Base-by-base conservation (phyloP, 192 early-diverging fungal species). In the Diversispora epigaea region DNA sequence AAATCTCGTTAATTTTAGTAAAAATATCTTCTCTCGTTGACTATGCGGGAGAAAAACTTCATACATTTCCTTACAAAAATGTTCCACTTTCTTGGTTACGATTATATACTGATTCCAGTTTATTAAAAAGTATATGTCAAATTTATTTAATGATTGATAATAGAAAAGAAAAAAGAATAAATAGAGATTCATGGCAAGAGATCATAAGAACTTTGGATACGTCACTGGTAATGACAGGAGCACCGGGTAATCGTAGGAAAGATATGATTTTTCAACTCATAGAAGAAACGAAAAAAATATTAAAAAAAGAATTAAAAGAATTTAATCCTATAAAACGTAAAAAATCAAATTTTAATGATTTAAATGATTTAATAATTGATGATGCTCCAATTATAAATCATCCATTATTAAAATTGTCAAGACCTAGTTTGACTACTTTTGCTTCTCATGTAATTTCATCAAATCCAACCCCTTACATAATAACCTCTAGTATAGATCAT, bases 211-310 rank as follows among this genome's bases (percentile, higher is more conserved):
- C 70, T 19, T 79, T 89, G 12, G 90, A 91, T 45, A 81, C 80
- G 44, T 84, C 86, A 0, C 68, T 89, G 8, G 68, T 91, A 4
- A 83, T 91, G 77, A 76, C 88, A 6, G 89, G 89, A 11, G 83
- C 84, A n/a, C 78, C 85, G 1, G 83, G 81, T 7, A 40, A n/a
- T 2, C 64, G 52, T 15, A 70, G 82, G 57, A 80, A 73, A 45
- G 62, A 41, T 6, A 32, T 80, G 54, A 62, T 79, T n/a, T 75
- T 76, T 12, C 50, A 77, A n/a, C 67, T 79, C 15, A 77, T 85
- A 54, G 75, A 75, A 39, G 21, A 49, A 17, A 56, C 77, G 0
- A 66, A 79, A 17, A 77, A 25, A 9, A 65, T 12, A 11, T 73
- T 83, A 5, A 57, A 65, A 5, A 57, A 65, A 10, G 32, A 70